phyloP scores from a whole-genome alignment of 1,284 basidiomycete genomes.

The Ustilago curta region DNA sequence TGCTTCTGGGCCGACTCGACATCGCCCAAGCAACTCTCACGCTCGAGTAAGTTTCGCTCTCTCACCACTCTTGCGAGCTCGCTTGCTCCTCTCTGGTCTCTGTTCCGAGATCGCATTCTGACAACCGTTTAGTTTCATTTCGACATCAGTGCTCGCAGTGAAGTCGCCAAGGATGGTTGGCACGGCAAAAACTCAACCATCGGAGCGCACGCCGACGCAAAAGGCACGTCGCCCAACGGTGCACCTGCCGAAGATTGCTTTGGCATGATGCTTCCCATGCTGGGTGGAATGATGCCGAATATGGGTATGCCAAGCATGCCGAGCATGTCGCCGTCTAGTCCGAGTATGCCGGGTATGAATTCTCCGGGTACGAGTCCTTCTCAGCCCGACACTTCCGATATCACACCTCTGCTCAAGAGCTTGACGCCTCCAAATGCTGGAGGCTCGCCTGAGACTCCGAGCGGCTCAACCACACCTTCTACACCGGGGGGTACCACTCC shows the following conservation, averaged over 20 bases:
- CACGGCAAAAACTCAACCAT: not conserved
- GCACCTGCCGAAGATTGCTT: slow-evolving; percentile 19
- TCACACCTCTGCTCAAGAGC: not conserved
- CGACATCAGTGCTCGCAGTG: not conserved
- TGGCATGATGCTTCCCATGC: not conserved
- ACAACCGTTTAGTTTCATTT: not conserved
- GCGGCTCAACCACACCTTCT: not conserved
- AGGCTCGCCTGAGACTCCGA: not conserved
- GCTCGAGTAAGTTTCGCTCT: slow-evolving; percentile 16
- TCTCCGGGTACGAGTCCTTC: not conserved
- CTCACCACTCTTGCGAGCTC: not conserved
- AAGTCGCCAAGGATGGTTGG: not conserved
- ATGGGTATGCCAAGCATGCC: not conserved
- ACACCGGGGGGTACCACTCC: not conserved
- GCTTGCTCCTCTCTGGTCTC: no score
- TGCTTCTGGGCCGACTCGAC: slow-evolving; percentile 13
- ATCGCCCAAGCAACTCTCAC: slow-evolving; percentile 8
- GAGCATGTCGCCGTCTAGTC: no score
- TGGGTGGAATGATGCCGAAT: not conserved
- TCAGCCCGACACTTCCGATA: not conserved
- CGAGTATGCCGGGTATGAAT: not conserved
- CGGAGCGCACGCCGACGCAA: not conserved
- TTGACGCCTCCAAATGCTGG: not conserved
- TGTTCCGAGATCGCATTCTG: not conserved
- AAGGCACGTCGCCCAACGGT: not conserved